Conservation (phyloP, 768 basidiomycete genomes). For the Vararia minispora region DNA sequence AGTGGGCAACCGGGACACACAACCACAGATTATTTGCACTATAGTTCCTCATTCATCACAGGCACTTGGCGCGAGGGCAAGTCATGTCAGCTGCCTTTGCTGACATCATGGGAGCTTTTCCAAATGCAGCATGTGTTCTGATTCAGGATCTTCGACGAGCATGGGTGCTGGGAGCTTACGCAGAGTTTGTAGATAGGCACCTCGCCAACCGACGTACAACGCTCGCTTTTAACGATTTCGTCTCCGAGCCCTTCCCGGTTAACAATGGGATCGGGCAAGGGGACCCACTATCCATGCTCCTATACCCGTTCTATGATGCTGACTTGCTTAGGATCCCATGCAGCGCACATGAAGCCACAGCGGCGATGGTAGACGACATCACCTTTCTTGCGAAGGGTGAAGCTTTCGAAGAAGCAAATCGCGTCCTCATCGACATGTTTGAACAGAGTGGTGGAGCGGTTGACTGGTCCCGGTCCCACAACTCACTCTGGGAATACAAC, state of each 20-base stretch:
- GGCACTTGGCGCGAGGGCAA: constrained; percentile 20
- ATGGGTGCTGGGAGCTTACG: constrained; percentile 18
- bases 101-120: constrained; percentile 34
- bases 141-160: constrained; percentile 22
- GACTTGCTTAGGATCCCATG: constrained; percentile 11
- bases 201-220: constrained; percentile 4
- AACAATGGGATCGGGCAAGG: constrained; percentile 16
- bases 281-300: constrained; percentile 15
- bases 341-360: background rate
- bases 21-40: constrained; percentile 4
- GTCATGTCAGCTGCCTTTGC: constrained; percentile 28
- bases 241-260: constrained; percentile 6
- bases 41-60: constrained; percentile 7
- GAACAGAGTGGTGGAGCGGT: background rate
- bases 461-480: constrained; percentile 2
- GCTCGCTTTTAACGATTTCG: constrained; percentile 10
- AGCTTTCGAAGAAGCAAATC: constrained; percentile 13
- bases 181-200: constrained; percentile 9
- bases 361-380: background rate
- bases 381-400: constrained; percentile 16
- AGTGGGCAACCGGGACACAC: background rate
- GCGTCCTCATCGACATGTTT: background rate
- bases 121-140: constrained; percentile 23
- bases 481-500: too few species aligned
- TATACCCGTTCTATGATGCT: constrained; percentile 17